Conservation (phyloP, 139 green algal species). For the Closterium sp. region DNA sequence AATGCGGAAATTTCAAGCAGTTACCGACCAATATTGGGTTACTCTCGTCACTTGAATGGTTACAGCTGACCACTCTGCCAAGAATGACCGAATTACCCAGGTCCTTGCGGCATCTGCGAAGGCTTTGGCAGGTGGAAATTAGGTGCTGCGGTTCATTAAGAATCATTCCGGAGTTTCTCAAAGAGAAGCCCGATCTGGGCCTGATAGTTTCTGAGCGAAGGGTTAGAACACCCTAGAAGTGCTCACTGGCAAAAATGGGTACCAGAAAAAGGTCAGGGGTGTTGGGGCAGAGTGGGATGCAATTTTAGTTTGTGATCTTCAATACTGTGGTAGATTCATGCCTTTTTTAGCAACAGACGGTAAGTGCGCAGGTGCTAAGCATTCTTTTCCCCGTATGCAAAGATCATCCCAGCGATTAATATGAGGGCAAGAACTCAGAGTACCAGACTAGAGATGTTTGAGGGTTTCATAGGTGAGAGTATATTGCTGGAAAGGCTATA, state of each 20-base stretch:
- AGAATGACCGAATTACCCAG: neutral
- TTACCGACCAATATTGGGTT: neutral
- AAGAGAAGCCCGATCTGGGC: neutral
- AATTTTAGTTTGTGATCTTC: too few relatives aligned
- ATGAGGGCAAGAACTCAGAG: too few relatives aligned
- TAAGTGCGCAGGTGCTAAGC: too few relatives aligned
- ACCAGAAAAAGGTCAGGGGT: too few relatives aligned
- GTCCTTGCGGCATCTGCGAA: neutral
- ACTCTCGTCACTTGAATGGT: neutral
- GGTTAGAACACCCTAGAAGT: neutral
- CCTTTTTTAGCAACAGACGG: too few relatives aligned
- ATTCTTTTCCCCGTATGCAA: too few relatives aligned
- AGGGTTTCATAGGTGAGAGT: neutral
- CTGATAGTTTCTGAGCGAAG: neutral
- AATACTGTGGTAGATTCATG: too few relatives aligned
- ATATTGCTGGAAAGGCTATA: too few relatives aligned
- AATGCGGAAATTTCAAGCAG: neutral
- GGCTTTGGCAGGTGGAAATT: neutral
- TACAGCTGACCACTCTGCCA: neutral
- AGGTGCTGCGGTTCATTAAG: neutral
- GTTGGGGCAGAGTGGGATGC: too few relatives aligned
- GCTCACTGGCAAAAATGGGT: too few relatives aligned
- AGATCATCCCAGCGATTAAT: too few relatives aligned
- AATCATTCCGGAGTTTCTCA: neutral
- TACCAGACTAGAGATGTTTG: neutral